phyloP scores from a whole-genome alignment of 306 rosid genomes.

The Herpetospermum pedunculosum region DNA sequence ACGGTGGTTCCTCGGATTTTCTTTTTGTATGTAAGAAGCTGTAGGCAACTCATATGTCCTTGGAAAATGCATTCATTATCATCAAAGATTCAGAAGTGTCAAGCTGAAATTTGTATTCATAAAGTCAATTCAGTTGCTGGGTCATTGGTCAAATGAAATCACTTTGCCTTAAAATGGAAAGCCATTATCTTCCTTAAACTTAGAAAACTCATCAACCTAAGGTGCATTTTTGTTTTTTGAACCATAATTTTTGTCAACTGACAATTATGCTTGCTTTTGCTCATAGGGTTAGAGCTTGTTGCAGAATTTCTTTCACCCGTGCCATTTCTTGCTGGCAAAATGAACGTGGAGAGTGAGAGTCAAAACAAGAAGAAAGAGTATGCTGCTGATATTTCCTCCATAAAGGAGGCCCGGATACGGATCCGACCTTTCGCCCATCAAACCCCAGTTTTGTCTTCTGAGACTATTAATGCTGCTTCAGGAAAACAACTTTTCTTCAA shows the following conservation, averaged over 20 bases:
- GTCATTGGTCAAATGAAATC: neutral
- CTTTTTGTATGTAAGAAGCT: neutral
- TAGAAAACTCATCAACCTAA: neutral
- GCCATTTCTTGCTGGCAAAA: neutral
- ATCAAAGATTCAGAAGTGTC: neutral
- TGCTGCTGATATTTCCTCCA: constrained; percentile 74
- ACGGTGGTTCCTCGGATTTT: too few relatives aligned
- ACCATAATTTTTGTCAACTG: neutral
- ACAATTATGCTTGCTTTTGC: neutral
- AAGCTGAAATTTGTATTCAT: neutral
- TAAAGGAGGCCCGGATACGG: constrained; percentile 56
- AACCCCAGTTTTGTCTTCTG: constrained; percentile 63
- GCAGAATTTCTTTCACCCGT: neutral
- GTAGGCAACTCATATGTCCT: neutral
- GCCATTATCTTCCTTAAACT: neutral
- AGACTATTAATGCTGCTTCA: constrained; percentile 44
- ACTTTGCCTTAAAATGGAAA: neutral
- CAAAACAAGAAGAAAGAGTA: constrained; percentile 35
- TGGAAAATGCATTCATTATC: neutral
- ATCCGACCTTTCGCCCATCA: constrained; percentile 43
- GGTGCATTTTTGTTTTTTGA: neutral
- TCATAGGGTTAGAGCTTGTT: neutral
- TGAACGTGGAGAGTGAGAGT: constrained; percentile 42
- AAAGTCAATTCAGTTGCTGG: neutral
- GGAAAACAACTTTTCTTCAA: constrained; percentile 72